A percentile compares a stretch with the other conserved stretches of the same genome.
phyloP scores from a whole-genome alignment of 805 yeast genomes.

The Spathaspora girioi region DNA sequence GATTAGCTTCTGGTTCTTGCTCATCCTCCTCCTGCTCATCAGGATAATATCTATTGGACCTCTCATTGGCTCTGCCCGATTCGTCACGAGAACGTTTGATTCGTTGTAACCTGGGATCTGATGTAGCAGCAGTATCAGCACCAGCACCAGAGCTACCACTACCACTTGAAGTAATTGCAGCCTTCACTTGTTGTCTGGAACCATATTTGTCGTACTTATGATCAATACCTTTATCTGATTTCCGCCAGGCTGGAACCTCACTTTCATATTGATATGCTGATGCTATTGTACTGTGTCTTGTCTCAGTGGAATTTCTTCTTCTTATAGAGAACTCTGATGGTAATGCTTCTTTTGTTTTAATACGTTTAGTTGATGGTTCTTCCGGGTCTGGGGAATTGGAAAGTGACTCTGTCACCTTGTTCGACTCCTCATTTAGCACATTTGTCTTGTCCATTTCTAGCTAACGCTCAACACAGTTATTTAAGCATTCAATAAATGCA shows the following conservation, averaged over 20 bases:
- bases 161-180: not conserved
- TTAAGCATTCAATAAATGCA: not conserved
- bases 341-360: slow-evolving; percentile 10
- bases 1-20: slow-evolving; percentile 11
- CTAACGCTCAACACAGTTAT: too few relatives aligned
- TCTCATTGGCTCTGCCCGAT: not conserved
- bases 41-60: not conserved
- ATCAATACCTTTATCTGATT: slow-evolving; percentile 15
- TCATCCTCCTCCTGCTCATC: slow-evolving; percentile 7
- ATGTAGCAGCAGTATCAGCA: not conserved
- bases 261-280: slow-evolving; percentile 26
- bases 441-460: not conserved
- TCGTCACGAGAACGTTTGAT: slow-evolving; percentile 3
- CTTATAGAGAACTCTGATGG: slow-evolving; percentile 22
- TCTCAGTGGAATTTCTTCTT: slow-evolving; percentile 8
- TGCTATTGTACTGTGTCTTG: not conserved
- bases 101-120: slow-evolving; percentile 1
- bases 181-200: slow-evolving; percentile 7
- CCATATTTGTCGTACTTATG: slow-evolving; percentile 42
- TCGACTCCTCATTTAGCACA: not conserved
- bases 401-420: not conserved
- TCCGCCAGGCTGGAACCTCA: slow-evolving; percentile 40
- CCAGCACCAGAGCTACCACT: too few relatives aligned
- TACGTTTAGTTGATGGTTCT: slow-evolving; percentile 2
- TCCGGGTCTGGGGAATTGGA: not conserved